Conservation (phyloP, 306 rosid genomes). For the Carpinus fangiana region DNA sequence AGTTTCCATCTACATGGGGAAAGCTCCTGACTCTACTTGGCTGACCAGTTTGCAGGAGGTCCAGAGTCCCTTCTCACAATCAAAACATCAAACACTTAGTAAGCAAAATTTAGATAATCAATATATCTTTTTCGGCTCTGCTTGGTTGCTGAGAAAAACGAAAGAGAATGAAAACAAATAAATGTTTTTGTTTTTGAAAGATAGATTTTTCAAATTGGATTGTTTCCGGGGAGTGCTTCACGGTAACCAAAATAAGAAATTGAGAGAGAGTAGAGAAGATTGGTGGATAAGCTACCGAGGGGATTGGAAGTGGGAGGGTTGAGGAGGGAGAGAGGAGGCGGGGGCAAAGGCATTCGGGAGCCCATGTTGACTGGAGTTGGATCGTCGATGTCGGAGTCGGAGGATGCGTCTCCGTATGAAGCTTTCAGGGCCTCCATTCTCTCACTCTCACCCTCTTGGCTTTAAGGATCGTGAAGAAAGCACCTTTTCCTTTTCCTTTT, state of each 20-base stretch:
- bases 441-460: background rate
- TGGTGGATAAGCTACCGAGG: constrained; percentile 35
- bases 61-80: constrained; percentile 42
- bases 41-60: constrained; percentile 39
- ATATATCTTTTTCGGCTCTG: background rate
- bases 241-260: background rate
- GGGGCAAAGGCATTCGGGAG: constrained; percentile 42
- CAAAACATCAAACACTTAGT: constrained; percentile 40
- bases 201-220: background rate
- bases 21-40: constrained; percentile 69
- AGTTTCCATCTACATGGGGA: constrained; percentile 86
- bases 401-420: constrained; percentile 66
- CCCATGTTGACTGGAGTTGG: constrained; percentile 22
- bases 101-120: background rate
- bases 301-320: constrained; percentile 49
- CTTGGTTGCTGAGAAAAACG: background rate
- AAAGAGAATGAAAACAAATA: too few relatives aligned
- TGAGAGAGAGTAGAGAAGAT: background rate
- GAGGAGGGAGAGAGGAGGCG: constrained; percentile 72
- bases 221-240: background rate
- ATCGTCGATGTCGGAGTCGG: constrained; percentile 62
- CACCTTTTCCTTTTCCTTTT: background rate
- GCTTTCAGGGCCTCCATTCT: constrained; percentile 72
- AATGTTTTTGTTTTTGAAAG: background rate
- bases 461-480: background rate